A percentile compares a stretch with the other conserved stretches of the same genome.
These are phyloP conservation scores for Bipolaris gigantea DNA, from an alignment of 2,329 filamentous ascomycete species.

Conservation along the genomic window DNA sequence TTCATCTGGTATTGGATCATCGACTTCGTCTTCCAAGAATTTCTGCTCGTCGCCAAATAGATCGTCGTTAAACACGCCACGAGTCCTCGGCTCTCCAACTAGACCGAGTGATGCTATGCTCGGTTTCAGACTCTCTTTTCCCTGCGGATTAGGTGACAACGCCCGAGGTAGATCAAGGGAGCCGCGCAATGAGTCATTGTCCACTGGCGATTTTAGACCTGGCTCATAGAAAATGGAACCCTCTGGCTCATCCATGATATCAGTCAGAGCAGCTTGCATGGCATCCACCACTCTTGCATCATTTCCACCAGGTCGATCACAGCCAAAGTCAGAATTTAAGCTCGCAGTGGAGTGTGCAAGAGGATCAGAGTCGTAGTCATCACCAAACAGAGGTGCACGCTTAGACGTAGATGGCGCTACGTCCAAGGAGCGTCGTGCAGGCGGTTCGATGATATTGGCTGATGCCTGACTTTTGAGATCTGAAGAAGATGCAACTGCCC, in stretches of 20 bases:
- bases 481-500: conserved; percentile 63
- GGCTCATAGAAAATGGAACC: conserved; percentile 67
- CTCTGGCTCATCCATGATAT: conserved; percentile 81
- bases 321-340: conserved; percentile 65
- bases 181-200: conserved; percentile 63
- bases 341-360: conserved; percentile 79
- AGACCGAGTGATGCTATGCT: conserved; percentile 90
- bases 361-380: conserved; percentile 74
- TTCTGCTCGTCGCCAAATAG: conserved; percentile 89
- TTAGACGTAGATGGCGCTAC: conserved; percentile 53
- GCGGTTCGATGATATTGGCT: conserved; percentile 49
- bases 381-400: conserved; percentile 70
- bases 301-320: conserved; percentile 54
- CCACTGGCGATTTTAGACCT: conserved; percentile 57
- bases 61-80: conserved; percentile 91
- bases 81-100: conserved; percentile 81
- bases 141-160: conserved; percentile 43
- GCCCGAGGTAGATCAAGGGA: conserved; percentile 61
- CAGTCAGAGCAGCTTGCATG: conserved; percentile 87
- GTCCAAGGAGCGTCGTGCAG: conserved; percentile 71
- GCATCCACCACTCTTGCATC: conserved; percentile 85
- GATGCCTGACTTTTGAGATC: conserved; percentile 58
- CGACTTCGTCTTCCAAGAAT: conserved; percentile 81
- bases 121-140: conserved; percentile 65
- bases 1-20: conserved; percentile 65